Conservation (phyloP, 306 rosid species). For the Acacia melanoxylon region DNA sequence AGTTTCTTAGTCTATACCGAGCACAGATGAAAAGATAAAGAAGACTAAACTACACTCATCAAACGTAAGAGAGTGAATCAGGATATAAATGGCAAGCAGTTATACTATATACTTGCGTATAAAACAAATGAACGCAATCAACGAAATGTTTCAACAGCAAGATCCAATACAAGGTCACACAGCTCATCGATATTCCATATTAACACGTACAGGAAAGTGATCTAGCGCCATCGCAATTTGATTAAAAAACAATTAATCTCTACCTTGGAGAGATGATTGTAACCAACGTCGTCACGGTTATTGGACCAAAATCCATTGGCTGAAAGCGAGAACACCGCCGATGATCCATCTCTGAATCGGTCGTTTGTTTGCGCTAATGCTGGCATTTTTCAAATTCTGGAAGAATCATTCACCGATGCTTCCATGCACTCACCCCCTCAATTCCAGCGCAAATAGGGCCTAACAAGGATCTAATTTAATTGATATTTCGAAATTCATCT, state of each 20-base stretch:
- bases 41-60: conserved; percentile 25
- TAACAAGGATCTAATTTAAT: conserved; percentile 46
- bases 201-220: conserved; percentile 35
- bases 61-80: conserved; percentile 28
- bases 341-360: conserved; percentile 62
- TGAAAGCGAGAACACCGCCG: conserved; percentile 56
- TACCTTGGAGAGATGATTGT: conserved; percentile 64
- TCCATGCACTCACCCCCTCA: conserved; percentile 33
- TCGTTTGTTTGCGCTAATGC: conserved; percentile 72
- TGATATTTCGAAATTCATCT: conserved; percentile 20
- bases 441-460: background rate
- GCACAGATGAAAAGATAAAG: background rate
- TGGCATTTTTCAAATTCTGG: conserved; percentile 73
- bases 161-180: conserved; percentile 54
- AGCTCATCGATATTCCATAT: conserved; percentile 25
- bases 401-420: conserved; percentile 44
- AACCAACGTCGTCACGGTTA: conserved; percentile 66
- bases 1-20: conserved; percentile 1
- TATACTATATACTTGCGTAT: background rate
- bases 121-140: conserved; percentile 8
- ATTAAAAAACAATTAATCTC: conserved; percentile 9
- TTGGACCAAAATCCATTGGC: conserved; percentile 87
- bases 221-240: conserved; percentile 15
- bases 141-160: conserved; percentile 26
- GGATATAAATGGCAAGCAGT: background rate